phyloP scores from a whole-genome alignment of 345 rosid species.

The Gossypium arboreum region DNA sequence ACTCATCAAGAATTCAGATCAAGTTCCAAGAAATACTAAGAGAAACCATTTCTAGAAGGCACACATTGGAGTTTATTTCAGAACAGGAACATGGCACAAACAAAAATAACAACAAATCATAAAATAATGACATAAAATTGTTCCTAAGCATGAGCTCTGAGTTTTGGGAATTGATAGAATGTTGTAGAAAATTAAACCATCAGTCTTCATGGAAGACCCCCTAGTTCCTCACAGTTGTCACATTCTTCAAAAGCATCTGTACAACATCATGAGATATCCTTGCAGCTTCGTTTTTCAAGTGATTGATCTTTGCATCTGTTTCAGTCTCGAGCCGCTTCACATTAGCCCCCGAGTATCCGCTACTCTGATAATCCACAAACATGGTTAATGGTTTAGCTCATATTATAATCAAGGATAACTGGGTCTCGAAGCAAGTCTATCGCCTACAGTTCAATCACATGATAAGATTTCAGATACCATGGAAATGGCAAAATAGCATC shows the following conservation, averaged over 20 bases:
- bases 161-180: background rate
- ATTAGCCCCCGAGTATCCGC: constrained; percentile 86
- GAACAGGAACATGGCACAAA: background rate
- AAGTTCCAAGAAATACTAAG: background rate
- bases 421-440: background rate
- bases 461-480: background rate
- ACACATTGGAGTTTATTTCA: background rate
- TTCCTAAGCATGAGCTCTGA: background rate
- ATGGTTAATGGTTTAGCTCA: constrained; percentile 1
- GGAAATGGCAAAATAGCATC: background rate
- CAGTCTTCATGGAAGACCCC: constrained; percentile 5
- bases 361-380: constrained; percentile 37
- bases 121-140: background rate
- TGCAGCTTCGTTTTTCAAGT: constrained; percentile 52
- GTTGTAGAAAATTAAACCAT: background rate
- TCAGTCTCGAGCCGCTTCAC: constrained; percentile 83
- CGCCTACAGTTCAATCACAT: background rate
- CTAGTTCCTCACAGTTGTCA: constrained; percentile 62
- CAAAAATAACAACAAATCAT: background rate
- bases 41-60: background rate
- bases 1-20: background rate
- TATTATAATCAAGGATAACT: constrained; percentile 2
- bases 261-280: constrained; percentile 58
- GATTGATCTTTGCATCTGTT: constrained; percentile 60
- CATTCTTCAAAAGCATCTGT: constrained; percentile 66